Evolutionary conservation across 1,139 yeast species (phyloP).

Genomic region (Neolecta irregularis): DNA sequence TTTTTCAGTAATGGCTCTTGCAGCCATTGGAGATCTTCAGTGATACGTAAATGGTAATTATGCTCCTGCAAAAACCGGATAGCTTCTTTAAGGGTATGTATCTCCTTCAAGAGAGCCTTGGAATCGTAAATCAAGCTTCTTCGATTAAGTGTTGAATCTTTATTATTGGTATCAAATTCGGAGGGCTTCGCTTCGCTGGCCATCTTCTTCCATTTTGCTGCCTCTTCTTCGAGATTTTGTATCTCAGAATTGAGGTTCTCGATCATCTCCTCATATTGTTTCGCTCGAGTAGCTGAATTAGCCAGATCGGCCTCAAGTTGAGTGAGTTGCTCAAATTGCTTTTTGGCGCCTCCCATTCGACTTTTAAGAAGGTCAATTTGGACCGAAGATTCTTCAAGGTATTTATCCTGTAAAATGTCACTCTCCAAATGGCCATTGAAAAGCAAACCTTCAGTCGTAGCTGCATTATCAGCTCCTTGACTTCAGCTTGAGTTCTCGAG

Average conservation of each 20-base stretch:
- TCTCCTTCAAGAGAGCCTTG: not conserved
- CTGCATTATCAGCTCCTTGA: slow-evolving; percentile 8
- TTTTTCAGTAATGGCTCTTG: slow-evolving; percentile 1
- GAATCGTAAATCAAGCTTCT: not conserved
- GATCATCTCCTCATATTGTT: slow-evolving; percentile 4
- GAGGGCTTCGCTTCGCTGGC: not conserved
- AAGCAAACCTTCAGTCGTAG: slow-evolving; percentile 4
- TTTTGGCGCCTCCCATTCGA: slow-evolving; percentile 3
- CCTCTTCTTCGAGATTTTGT: not conserved
- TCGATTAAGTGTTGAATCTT: not conserved
- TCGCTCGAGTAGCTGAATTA: slow-evolving; percentile 1
- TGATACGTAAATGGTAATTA: not conserved
- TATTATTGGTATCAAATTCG: not conserved
- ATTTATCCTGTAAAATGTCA: slow-evolving; percentile 8
- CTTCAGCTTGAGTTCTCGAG: slow-evolving; percentile 6
- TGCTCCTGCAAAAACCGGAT: not conserved
- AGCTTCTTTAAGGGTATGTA: not conserved
- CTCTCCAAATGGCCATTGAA: not conserved
- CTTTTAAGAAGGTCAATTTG: slow-evolving; percentile 11
- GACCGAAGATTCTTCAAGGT: slow-evolving; percentile 14
- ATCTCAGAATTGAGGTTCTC: slow-evolving; percentile 3
- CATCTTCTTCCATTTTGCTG: not conserved
- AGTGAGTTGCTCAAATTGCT: slow-evolving; percentile 2
- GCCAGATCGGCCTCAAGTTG: slow-evolving; percentile 3
- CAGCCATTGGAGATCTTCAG: slow-evolving; percentile 1